A percentile compares a stretch with the other conserved stretches of the same genome.
Conservation (phyloP, 2,329 filamentous ascomycete species). For the Parastagonospora avenae region DNA sequence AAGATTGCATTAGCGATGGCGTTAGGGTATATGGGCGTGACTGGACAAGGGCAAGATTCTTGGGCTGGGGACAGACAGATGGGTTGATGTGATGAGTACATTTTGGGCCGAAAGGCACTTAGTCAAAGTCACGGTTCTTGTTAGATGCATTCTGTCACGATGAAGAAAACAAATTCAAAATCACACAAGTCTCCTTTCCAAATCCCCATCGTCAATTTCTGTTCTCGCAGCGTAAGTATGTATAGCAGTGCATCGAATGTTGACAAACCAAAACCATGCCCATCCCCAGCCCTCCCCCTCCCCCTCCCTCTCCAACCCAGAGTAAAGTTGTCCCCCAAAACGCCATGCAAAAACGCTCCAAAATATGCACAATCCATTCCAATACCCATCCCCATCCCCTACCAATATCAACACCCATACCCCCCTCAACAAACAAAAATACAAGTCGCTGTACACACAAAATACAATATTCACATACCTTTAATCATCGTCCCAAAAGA, state of each 20-base stretch:
- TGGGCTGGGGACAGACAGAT: not conserved
- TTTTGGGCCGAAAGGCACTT: too few species aligned
- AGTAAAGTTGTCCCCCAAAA: not conserved
- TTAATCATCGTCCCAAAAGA: constrained; percentile 28
- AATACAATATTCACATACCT: not conserved
- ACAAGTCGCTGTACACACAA: not conserved
- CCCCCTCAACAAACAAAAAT: not conserved
- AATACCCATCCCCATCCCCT: too few species aligned
- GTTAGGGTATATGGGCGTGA: not conserved
- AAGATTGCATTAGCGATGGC: constrained; percentile 2
- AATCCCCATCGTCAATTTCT: not conserved
- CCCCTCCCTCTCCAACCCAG: too few species aligned
- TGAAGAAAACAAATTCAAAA: too few species aligned
- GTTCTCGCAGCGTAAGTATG: not conserved
- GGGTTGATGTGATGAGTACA: not conserved
- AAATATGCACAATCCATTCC: not conserved
- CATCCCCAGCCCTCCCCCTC: too few species aligned
- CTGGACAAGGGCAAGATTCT: not conserved
- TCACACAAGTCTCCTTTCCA: too few species aligned
- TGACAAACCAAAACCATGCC: too few species aligned
- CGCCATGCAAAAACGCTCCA: constrained; percentile 17
- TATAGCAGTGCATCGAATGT: not conserved
- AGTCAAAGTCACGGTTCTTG: too few species aligned
- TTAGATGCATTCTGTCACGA: too few species aligned
- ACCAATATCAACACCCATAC: not conserved